phyloP scores from a whole-genome alignment of 2,329 filamentous ascomycete genomes.

The Incumbomyces delicatus region DNA sequence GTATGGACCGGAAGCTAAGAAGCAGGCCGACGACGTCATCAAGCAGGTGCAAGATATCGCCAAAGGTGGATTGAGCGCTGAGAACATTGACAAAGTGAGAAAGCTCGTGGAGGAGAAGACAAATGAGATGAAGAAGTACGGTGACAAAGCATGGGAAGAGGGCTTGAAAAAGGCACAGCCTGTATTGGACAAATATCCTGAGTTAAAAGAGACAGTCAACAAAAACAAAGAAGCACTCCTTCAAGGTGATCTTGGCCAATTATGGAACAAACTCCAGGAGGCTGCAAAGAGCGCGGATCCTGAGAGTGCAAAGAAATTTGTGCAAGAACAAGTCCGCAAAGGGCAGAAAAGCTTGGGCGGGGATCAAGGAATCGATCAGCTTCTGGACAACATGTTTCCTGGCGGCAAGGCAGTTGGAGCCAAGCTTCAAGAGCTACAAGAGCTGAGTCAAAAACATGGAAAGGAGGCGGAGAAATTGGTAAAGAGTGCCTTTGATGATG shows the following conservation, averaged over 20 bases:
- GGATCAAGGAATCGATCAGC: constrained; percentile 40
- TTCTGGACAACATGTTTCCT: constrained; percentile 54
- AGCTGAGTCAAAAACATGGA: constrained; percentile 57
- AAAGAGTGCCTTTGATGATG: constrained; percentile 52
- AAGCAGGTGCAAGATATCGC: constrained; percentile 55
- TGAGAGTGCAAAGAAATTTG: constrained; percentile 50
- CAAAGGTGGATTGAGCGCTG: constrained; percentile 49
- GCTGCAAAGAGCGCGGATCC: constrained; percentile 53
- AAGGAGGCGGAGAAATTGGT: constrained; percentile 60
- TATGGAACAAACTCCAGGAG: constrained; percentile 53
- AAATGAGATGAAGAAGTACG: constrained; percentile 55
- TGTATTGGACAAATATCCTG: constrained; percentile 64
- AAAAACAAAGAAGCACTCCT: constrained; percentile 60
- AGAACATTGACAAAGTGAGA: constrained; percentile 40
- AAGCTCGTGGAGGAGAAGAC: constrained; percentile 61
- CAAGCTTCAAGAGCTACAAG: constrained; percentile 55
- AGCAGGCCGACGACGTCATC: constrained; percentile 65
- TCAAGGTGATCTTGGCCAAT: constrained; percentile 53
- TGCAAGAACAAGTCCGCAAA: constrained; percentile 50
- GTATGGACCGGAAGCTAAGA: constrained; percentile 67
- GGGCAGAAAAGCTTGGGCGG: constrained; percentile 41
- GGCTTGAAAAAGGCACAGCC: constrained; percentile 62
- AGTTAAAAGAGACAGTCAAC: constrained; percentile 62
- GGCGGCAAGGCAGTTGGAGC: constrained; percentile 54
- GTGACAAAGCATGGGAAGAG: constrained; percentile 64